These are phyloP conservation scores for Talaromyces adpressus DNA, from an alignment of 495 filamentous ascomycete genomes.

Conservation along the genomic window DNA sequence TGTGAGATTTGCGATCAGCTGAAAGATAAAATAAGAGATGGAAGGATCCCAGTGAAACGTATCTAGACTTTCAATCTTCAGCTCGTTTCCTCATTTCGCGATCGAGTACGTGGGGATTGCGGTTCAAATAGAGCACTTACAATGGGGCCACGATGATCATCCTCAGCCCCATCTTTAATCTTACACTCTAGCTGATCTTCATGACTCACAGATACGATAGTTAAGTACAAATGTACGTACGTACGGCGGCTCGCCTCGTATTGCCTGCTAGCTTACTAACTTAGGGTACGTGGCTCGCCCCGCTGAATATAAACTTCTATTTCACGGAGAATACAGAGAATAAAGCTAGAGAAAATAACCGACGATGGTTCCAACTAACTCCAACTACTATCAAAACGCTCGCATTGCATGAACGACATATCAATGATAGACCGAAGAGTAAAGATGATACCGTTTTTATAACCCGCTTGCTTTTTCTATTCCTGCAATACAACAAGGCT, in stretches of 20 bases:
- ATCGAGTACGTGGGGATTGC: background rate
- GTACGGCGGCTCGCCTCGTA: background rate
- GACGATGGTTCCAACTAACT: background rate
- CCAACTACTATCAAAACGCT: background rate
- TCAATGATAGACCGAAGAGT: background rate
- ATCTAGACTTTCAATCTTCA: background rate
- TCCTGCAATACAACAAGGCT: background rate
- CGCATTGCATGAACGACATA: background rate
- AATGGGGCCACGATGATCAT: background rate
- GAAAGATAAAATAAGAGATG: background rate
- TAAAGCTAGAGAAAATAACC: background rate
- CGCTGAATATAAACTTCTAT: background rate
- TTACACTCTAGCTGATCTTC: background rate
- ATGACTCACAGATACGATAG: background rate
- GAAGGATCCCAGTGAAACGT: background rate
- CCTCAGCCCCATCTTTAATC: background rate
- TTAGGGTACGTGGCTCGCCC: background rate
- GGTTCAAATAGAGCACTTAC: background rate
- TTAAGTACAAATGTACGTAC: too few relatives aligned
- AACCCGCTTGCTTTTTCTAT: background rate
- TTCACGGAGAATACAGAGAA: background rate
- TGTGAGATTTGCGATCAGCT: background rate
- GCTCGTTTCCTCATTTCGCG: background rate
- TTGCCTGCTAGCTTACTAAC: background rate
- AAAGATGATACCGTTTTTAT: background rate